These are phyloP conservation scores for Phalaenopsis aphrodite DNA, from an alignment of 106 monocot species.

Conservation along the genomic window DNA sequence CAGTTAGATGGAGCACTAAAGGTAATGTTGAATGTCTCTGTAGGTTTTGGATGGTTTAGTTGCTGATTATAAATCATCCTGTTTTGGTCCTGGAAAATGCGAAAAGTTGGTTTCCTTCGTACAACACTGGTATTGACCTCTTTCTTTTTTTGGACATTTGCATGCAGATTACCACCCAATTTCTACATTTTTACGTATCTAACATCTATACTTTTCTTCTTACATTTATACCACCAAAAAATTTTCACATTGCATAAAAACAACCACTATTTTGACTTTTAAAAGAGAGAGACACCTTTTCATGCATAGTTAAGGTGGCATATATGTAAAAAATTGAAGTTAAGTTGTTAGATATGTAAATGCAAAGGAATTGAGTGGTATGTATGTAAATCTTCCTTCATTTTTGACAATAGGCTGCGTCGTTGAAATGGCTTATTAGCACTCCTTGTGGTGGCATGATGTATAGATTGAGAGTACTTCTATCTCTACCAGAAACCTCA, in stretches of 20 bases:
- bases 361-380: too few relatives aligned
- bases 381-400: too few relatives aligned
- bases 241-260: too few relatives aligned
- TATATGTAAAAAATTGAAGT: too few relatives aligned
- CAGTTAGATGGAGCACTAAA: background rate
- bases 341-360: too few relatives aligned
- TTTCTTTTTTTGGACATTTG: background rate
- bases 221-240: too few relatives aligned
- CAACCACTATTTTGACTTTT: too few relatives aligned
- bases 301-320: too few relatives aligned
- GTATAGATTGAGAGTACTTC: background rate
- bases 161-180: too few relatives aligned
- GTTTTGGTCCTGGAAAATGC: conserved; percentile 77
- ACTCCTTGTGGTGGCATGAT: background rate
- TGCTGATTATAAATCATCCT: conserved; percentile 53
- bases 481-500: background rate
- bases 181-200: too few relatives aligned
- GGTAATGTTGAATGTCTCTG: background rate
- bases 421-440: background rate
- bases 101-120: conserved; percentile 63
- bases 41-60: conserved; percentile 62
- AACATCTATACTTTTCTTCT: too few relatives aligned
- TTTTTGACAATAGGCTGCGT: background rate
- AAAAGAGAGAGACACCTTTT: too few relatives aligned
- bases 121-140: conserved; percentile 53